A percentile compares a stretch with the other conserved stretches of the same genome.
phyloP scores from a whole-genome alignment of 495 filamentous ascomycete genomes.

The Penicillium odoratum region DNA sequence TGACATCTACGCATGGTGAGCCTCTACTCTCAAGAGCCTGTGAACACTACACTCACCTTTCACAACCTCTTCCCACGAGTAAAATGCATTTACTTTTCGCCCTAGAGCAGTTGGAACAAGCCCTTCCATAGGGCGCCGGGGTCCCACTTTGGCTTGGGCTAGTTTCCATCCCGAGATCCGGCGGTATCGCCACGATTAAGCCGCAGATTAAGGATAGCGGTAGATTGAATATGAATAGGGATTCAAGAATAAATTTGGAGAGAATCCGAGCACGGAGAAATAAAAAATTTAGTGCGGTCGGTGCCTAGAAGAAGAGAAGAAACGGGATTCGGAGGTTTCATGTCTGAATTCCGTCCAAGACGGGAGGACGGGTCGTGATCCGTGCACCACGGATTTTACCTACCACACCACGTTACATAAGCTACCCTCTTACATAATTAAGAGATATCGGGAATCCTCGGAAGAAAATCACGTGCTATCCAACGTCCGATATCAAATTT shows the following conservation, averaged over 20 bases:
- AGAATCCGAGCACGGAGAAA: not conserved
- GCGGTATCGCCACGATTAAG: not conserved
- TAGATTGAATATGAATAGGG: not conserved
- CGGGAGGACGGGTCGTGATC: too few relatives aligned
- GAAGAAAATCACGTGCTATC: too few relatives aligned
- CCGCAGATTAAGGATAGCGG: not conserved
- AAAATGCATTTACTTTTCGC: slow-evolving; percentile 59
- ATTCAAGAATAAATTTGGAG: not conserved
- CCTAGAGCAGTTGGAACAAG: slow-evolving; percentile 55
- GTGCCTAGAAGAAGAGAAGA: not conserved
- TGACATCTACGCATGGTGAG: slow-evolving; percentile 44
- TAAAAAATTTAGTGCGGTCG: not conserved
- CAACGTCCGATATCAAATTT: too few relatives aligned
- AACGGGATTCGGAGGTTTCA: not conserved
- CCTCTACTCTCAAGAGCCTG: not conserved
- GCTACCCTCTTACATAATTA: too few relatives aligned
- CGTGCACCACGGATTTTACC: too few relatives aligned
- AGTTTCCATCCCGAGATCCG: slow-evolving; percentile 5
- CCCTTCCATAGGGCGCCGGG: slow-evolving; percentile 44
- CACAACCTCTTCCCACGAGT: slow-evolving; percentile 40
- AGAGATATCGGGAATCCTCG: too few relatives aligned
- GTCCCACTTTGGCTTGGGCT: slow-evolving; percentile 14
- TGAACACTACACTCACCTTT: slow-evolving; percentile 36
- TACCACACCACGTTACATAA: too few relatives aligned
- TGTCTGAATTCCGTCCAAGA: not conserved